Base-by-base conservation (phyloP, 2,329 filamentous ascomycete species). In the Hypoxylon sp. region DNA sequence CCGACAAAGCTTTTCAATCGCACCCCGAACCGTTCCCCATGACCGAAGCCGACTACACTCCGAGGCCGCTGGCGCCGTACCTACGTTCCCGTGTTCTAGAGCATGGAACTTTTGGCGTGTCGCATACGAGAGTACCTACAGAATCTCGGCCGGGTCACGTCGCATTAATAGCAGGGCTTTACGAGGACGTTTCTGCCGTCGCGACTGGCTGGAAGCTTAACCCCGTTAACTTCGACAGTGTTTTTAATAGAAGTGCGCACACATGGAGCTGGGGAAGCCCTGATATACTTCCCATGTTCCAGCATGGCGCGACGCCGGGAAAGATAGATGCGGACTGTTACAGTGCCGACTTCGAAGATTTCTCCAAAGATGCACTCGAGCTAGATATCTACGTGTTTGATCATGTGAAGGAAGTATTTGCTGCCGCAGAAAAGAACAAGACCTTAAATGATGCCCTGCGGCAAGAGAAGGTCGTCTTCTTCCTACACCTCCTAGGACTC, bases 211-310 rank as follows among this genome's bases (percentile, higher is more conserved):
- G 96, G 96, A 98, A 99, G 80, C 82, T 97, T 72, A 99, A 99
- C 76, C 96, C 96, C 0, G 96, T 99, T 75, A 92, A 98, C 76
- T 99, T 99, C 75, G 96, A 99, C 81, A 98, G 95, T 74, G 93
- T 99, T 9, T 99, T 99, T 86, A 99, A 99, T 78, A 89, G 93
- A 67, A 98, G 95, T 76, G 85, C 91, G 46, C 96, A 99, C 80
- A 99, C 96, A 6, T 99, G 96, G 96, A 97, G 94, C 78, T 99
- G 96, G 96, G 96, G 96, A 1, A 97, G 94, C 75, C 96, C 96
- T 1, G 96, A 99, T 79, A 99, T 99, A 73, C 80, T 99, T 70
- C 92, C 92, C 57, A 99, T 99, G 96, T 99, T 99, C 76, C 89
- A 96, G 76, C 87, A 93, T 61, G 96, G 96, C n/a, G 95, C 96